A percentile compares a stretch with the other conserved stretches of the same genome.
Conservation (phyloP, 495 filamentous ascomycete species). For the Entonaema liquescens region DNA sequence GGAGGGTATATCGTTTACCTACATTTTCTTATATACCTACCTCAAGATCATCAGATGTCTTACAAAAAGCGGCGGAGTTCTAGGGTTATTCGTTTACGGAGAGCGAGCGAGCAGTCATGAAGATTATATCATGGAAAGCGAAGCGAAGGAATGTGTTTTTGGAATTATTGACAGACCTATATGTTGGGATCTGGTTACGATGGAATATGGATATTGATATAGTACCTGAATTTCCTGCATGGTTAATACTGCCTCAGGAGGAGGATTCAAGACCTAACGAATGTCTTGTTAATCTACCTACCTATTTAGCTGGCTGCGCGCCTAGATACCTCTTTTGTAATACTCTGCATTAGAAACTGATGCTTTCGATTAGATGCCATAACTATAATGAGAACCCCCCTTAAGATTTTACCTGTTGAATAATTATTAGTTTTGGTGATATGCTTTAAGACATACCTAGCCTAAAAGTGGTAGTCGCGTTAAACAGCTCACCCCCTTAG, state of each 20-base stretch:
- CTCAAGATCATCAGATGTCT: conserved; percentile 6
- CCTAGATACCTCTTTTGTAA: conserved; percentile 15
- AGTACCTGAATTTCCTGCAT: background rate
- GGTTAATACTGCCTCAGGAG: background rate
- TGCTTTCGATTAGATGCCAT: conserved; percentile 1
- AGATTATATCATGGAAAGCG: conserved; percentile 12
- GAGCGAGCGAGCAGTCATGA: conserved; percentile 23
- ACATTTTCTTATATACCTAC: conserved; percentile 8
- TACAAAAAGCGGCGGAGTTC: conserved; percentile 30
- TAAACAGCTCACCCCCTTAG: no score
- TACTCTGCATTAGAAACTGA: background rate
- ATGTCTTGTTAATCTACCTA: background rate
- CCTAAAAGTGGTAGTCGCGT: no score
- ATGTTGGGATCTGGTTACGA: background rate
- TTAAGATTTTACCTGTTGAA: background rate
- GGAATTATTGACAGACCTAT: background rate
- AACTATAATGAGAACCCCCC: background rate
- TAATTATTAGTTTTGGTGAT: background rate
- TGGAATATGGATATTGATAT: conserved; percentile 9
- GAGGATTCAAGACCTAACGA: background rate
- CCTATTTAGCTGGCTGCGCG: conserved; percentile 2
- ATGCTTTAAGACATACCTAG: background rate
- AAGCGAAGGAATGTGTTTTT: conserved; percentile 6
- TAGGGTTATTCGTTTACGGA: background rate
- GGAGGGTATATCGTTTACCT: background rate